Base-by-base conservation (phyloP, 176 grass and related monocot genomes). In the Ampelocalamus luodianensis region DNA sequence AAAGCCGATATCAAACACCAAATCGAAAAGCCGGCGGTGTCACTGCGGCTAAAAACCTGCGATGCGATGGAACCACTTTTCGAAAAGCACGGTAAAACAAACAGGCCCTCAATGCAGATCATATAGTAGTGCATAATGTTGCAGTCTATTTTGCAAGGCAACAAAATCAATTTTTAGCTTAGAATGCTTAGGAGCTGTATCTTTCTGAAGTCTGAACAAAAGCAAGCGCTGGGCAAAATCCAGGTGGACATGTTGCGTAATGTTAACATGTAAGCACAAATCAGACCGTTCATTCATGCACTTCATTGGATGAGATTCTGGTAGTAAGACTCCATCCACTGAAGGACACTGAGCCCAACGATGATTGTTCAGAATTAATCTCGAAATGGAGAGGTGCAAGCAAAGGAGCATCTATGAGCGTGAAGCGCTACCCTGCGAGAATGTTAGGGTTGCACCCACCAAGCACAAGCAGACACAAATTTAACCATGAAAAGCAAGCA, bases 141-240 rank as follows among this genome's bases (percentile, higher is more conserved):
- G 32, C 32, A 34, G 32, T 34, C 2, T 34, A 34, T 34, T 34
- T 34, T 34, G 32, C 11, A 58, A 37, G 78, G 48, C 12, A 74
- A 70, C 42, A 65, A 51, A 39, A 23, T 4, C 23, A 11, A 85
- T 34, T 42, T 77, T 63, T 22, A 20, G 80, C 11, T 64, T 69
- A 24, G 5, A 13, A 45, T 8, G 56, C 56, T 18, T 22, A 12
- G 43, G 6, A 32, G 34, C 69, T 18, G 77, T 76, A 53, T 53
- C 71, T 32, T 85, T 82, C 53, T 15, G 14, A 24, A 85, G 80
- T 82, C 53, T 15, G 14, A 24, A 85, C 42, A 29, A 42, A 76
- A 29, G 44, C 37, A 74, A 29, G 15, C n/a, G 70, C 20, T 36
- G 54, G 45, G 58, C 46, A 46, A 73, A 71, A 78, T 86, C 23